These are phyloP conservation scores for Dovyalis caffra DNA, from an alignment of 345 rosid species.

Conservation along the genomic window DNA sequence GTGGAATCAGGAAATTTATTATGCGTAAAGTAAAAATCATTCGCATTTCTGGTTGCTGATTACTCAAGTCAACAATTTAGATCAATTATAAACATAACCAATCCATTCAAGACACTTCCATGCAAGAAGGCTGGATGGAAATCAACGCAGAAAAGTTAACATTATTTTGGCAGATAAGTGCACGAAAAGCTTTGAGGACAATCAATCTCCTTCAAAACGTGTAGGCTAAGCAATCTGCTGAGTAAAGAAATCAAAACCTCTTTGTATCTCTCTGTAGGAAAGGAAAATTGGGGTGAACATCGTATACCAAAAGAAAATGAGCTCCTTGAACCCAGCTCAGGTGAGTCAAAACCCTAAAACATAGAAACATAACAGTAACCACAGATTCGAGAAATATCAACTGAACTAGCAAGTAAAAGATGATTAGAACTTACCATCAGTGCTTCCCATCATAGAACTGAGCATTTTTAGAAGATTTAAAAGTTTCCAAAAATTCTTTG, in stretches of 20 bases:
- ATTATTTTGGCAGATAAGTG: too few species aligned
- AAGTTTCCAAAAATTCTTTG: conserved; percentile 69
- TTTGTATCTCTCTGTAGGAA: neutral
- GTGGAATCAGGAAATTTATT: too few species aligned
- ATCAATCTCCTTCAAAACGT: too few species aligned
- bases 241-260: neutral
- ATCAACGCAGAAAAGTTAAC: too few species aligned
- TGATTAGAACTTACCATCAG: conserved; percentile 34
- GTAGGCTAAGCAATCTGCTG: neutral
- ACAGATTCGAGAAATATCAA: neutral
- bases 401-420: neutral
- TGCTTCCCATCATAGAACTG: conserved; percentile 93
- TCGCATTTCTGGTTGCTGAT: too few species aligned
- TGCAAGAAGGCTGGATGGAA: too few species aligned
- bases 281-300: neutral
- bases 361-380: neutral
- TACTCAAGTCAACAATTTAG: too few species aligned
- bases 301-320: neutral
- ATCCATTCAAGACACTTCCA: too few species aligned
- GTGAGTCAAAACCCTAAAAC: conserved; percentile 18
- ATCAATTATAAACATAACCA: too few species aligned
- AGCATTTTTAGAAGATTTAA: conserved; percentile 89
- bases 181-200: too few species aligned
- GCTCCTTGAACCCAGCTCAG: conserved; percentile 13
- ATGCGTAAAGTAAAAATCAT: too few species aligned